These are phyloP conservation scores for Trypanosoma platydactyli DNA, from an alignment of 208 protist genomes.

Conservation along the genomic window DNA sequence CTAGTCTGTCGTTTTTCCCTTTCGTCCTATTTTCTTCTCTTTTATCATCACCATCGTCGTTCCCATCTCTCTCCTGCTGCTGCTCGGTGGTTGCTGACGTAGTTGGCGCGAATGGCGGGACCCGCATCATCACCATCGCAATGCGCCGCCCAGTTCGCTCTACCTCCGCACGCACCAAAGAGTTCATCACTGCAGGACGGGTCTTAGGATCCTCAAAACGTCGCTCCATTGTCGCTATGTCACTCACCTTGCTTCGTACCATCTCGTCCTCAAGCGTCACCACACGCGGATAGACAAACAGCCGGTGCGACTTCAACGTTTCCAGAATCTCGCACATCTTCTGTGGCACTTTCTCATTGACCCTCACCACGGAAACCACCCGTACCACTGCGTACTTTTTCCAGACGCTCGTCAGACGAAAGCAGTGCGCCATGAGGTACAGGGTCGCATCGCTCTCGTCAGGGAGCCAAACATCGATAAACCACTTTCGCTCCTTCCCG, in stretches of 20 bases:
- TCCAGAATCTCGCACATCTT: conserved; percentile 3
- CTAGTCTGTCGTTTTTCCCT: neutral
- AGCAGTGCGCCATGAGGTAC: conserved; percentile 13
- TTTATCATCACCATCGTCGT: neutral
- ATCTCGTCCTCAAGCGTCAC: conserved; percentile 6
- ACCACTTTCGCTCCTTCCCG: conserved; percentile 18
- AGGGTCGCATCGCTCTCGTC: conserved; percentile 16
- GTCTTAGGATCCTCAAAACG: conserved; percentile 12
- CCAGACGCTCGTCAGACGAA: conserved; percentile 15
- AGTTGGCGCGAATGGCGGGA: neutral
- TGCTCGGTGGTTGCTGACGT: neutral
- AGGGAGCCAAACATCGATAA: conserved; percentile 24
- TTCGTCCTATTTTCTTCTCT: neutral
- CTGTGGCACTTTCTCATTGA: conserved; percentile 6
- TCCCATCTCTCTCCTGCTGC: neutral
- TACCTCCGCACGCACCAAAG: conserved; percentile 10
- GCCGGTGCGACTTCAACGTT: conserved; percentile 4
- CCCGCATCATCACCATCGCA: conserved; percentile 17
- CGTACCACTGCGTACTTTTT: conserved; percentile 3
- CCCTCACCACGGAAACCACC: conserved; percentile 10
- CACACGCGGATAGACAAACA: conserved; percentile 5
- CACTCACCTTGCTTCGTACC: neutral
- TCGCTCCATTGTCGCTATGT: neutral
- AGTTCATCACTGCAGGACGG: neutral
- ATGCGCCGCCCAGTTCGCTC: neutral